Evolutionary conservation across 305 asterid genomes (phyloP).

Genomic region (Andrographis paniculata): DNA sequence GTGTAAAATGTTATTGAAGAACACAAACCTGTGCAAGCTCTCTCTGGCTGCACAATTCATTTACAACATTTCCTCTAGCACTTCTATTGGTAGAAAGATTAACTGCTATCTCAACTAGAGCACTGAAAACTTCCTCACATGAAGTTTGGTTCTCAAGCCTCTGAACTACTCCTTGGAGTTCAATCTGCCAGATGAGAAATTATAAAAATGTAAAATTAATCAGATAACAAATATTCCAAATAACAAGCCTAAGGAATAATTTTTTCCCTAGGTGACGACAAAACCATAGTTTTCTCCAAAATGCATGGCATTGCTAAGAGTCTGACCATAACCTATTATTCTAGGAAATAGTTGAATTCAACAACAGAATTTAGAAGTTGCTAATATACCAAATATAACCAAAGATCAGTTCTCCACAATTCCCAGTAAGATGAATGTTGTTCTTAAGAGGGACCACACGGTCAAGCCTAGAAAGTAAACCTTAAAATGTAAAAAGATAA

Average conservation of each 20-base stretch:
- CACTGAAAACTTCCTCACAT: conserved; percentile 37
- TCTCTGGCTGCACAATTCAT: conserved; percentile 38
- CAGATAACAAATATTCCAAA: no score
- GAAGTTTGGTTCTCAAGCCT: conserved; percentile 38
- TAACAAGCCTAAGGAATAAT: background rate
- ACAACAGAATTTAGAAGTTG: no score
- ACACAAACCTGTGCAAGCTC: conserved; percentile 44
- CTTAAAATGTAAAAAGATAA: no score
- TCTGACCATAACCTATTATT: no score
- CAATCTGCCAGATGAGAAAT: conserved; percentile 21
- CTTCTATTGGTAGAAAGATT: conserved; percentile 21
- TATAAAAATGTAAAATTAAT: background rate
- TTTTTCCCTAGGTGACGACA: background rate
- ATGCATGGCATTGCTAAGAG: no score
- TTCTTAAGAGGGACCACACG: no score
- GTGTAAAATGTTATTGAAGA: background rate
- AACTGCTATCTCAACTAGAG: conserved; percentile 38
- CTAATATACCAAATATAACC: no score
- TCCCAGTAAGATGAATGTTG: no score
- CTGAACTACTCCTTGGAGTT: conserved; percentile 39
- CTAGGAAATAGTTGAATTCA: no score
- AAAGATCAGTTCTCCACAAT: no score
- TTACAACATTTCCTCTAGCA: conserved; percentile 24
- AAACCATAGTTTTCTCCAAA: no score
- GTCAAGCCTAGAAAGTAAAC: no score